Conservation (phyloP, 805 yeast species). For the Teunomyces panamensis region DNA sequence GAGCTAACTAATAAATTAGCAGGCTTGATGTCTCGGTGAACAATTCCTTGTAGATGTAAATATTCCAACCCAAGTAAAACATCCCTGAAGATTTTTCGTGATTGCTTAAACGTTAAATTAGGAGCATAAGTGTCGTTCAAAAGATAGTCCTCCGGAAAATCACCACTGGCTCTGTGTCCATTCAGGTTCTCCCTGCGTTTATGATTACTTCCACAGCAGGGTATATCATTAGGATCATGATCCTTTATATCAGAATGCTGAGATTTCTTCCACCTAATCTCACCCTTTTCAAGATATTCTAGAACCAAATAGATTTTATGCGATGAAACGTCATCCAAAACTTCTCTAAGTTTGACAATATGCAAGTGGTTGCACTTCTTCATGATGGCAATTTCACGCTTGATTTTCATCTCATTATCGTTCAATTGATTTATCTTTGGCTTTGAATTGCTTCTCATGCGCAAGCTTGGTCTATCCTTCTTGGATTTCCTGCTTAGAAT, state of each 20-base stretch:
- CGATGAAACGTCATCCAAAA: slow-evolving; percentile 79
- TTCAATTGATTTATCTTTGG: slow-evolving; percentile 12
- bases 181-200: slow-evolving; percentile 3
- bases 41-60: slow-evolving; percentile 83
- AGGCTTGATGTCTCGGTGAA: slow-evolving; percentile 95
- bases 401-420: slow-evolving; percentile 34
- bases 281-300: slow-evolving; percentile 89
- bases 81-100: slow-evolving; percentile 74
- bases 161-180: not conserved
- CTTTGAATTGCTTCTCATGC: slow-evolving; percentile 20
- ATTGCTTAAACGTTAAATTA: slow-evolving; percentile 59
- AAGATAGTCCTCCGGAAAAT: slow-evolving; percentile 18
- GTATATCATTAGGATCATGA: slow-evolving; percentile 37
- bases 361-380: slow-evolving; percentile 47
- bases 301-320: slow-evolving; percentile 86
- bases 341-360: slow-evolving; percentile 48
- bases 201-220: slow-evolving; percentile 26
- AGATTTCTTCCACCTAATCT: slow-evolving; percentile 68
- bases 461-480: slow-evolving; percentile 30
- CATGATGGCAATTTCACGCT: slow-evolving; percentile 43
- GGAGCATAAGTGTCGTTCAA: slow-evolving; percentile 43
- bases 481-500: slow-evolving; percentile 71
- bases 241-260: slow-evolving; percentile 8
- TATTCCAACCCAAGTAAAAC: slow-evolving; percentile 87
- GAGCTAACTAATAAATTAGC: slow-evolving; percentile 76